Percentiles rank a stretch among this genome's conserved stretches.
Conservation (phyloP, 2,329 filamentous ascomycete genomes). For the Septoria linicola region DNA sequence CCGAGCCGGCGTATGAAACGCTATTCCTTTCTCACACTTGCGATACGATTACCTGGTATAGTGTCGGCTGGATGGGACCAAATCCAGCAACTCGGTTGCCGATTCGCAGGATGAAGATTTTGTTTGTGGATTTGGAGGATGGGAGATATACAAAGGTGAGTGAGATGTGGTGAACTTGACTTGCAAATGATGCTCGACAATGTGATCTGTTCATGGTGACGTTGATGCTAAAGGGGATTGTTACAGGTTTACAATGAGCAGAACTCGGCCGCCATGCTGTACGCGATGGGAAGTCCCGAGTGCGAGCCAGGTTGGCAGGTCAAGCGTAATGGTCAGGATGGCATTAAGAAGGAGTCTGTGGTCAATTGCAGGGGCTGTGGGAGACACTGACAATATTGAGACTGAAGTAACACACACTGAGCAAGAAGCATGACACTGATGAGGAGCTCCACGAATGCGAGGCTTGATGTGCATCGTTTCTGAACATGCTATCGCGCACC, state of each 20-base stretch:
- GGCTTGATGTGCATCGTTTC: too few relatives aligned
- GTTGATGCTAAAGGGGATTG: too few relatives aligned
- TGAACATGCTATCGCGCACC: too few relatives aligned
- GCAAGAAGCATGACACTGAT: too few relatives aligned
- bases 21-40: conserved; percentile 1
- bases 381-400: too few relatives aligned
- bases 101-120: background rate
- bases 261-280: conserved; percentile 4
- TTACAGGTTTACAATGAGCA: conserved; percentile 10
- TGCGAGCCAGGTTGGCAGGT: background rate
- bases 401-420: too few relatives aligned
- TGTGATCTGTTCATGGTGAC: too few relatives aligned
- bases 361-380: background rate
- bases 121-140: background rate
- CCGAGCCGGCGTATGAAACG: background rate
- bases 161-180: too few relatives aligned
- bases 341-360: background rate
- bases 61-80: background rate
- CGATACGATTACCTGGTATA: conserved; percentile 3
- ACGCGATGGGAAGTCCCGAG: background rate
- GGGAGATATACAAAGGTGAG: background rate
- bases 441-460: too few relatives aligned
- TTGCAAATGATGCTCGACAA: too few relatives aligned
- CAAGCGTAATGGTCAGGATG: background rate
- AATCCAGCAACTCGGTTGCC: background rate